Base-by-base conservation (phyloP, 495 filamentous ascomycete species). In the Platismatia glauca region DNA sequence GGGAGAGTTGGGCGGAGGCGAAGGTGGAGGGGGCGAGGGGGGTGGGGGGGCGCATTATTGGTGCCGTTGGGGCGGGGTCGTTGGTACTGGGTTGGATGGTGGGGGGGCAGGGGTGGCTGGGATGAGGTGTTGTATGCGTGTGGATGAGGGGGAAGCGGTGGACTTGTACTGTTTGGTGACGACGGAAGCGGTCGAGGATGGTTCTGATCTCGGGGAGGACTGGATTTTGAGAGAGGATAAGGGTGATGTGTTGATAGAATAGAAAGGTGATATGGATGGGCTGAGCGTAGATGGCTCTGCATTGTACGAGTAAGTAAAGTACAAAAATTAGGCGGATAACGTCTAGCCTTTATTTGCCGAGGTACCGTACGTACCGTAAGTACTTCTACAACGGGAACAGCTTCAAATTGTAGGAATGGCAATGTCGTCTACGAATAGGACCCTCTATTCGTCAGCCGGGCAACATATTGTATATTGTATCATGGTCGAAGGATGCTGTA, bases 1-100 rank as follows among this genome's bases (percentile, higher is more conserved):
- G 87, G 35, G 80, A 65, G 64, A 93, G 86, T 69, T 97, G 93
- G 15, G 84, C 82, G 55, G 79, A 72, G 55, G 91, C 89, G 78
- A 97, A 98, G 66, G 80, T 67, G 66, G 86, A 73, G 69, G 95
- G 85, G 68, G 89, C 82, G 71, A 87, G 46, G 20, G 57, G 27
- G 13, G 38, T 22, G 15, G 57, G 4, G 15, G 18, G 44, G 2
- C 27, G 9, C 22, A 55, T 55, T 24, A 41, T 7, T n/a, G 33
- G 18, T 34, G 27, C n/a, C n/a, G n/a, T n/a, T n/a, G n/a, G n/a
- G n/a, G n/a, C n/a, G n/a, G 22, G 44, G 27, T 44, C 1, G 3
- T 4, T 9, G 43, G 43, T 22, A n/a, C 6, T 27, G n/a, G 44
- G 0, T 44, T 44, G 41, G 41, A 7, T 18, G 7, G 39, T n/a